Evolutionary conservation across 495 filamentous ascomycete species (phyloP), one percentile per base, ranked within the genome.

Genomic region (Trypethelium eluteriae): DNA sequence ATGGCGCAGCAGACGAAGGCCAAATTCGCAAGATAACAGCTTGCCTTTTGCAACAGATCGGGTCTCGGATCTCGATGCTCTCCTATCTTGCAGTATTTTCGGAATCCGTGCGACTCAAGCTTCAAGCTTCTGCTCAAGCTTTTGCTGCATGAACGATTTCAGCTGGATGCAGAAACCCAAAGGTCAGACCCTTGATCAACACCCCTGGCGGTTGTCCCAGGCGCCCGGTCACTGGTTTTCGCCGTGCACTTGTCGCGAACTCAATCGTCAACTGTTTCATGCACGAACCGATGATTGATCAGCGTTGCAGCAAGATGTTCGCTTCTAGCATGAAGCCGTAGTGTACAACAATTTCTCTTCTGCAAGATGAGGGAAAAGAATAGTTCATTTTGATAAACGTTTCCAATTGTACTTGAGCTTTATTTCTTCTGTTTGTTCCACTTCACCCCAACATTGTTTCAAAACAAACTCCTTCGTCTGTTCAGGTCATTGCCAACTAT

Each of bases 401-500:
- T 14, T 44, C 41, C 41, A 44, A 44, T 44, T 7, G 41, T 7
- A 14, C 14, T 44, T 44, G 41, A 44, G 41, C 41, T 44, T 44
- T 14, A 44, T 44, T 7, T 53, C 49, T 53, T 53, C n/a, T 5
- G 5, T 2, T 53, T 25, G 49, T 18, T 53, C 10, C 49, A 53
- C 9, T n/a, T 53, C 18, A n/a, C 49, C 11, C n/a, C n/a, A 5
- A 5, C 49, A 53, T 16, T n/a, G 18, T 16, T 53, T n/a, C 5
- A 5, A 59, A 3, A 10, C 5, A 18, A 25, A 5, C 49, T 2
- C 5, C 11, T 53, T 53, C 12, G 11, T 53, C 12, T 16, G 16
- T 59, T 32, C 32, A 59, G 25, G 14, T 59, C 53, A 59, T 38
- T 70, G 69, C 69, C 69, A 70, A 3, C 11, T 66, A 44, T 70